Evolutionary conservation across 176 grass and related monocot species (phyloP), one percentile per base, ranked within the genome.

Genomic region (Thalia dealbata): DNA sequence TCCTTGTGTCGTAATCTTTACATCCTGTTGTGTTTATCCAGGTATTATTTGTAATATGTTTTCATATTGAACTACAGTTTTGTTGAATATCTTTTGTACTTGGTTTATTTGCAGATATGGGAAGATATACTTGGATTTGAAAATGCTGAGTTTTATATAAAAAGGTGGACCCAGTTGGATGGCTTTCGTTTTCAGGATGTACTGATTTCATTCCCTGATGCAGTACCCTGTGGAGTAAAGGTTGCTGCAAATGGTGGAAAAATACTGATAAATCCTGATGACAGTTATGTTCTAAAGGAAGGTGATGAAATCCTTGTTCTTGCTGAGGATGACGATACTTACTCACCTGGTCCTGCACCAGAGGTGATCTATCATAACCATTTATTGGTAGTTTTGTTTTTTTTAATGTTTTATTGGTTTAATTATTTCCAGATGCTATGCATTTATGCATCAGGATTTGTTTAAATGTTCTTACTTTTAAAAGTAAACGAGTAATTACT

Each of bases 71-170:
- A 38, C 32, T n/a, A 10, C 27, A 65, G 21, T 41, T n/a, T n/a
- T 42, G 14, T 38, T 32, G 32, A n/a, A 10, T 43, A 42, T 18
- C n/a, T 67, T 3, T 21, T 56, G 54, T 58, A n/a, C 15, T 58
- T 58, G 15, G 16, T 16, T 18, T 23, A 35, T 62, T 73, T 90
- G 75, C 82, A 97, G 93, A 92, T 97, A 92, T 97, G 93, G 93
- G 93, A 97, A 79, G 93, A 97, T 77, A 97, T 97, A 81, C 79
- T 97, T 76, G 93, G 93, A 79, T 97, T 97, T 79, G 93, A 92
- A 77, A 97, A 97, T 78, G 93, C 93, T 12, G 93, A 97, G 35
- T 97, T 97, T 52, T 97, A 97, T 76, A 90, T 97, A 73, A 92
- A 97, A 84, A 78, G 89, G 55, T 97, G 93, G 93, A 82, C 87